Evolutionary conservation across 2,329 filamentous ascomycete species (phyloP).

Genomic region (Monilinia fructigena): DNA sequence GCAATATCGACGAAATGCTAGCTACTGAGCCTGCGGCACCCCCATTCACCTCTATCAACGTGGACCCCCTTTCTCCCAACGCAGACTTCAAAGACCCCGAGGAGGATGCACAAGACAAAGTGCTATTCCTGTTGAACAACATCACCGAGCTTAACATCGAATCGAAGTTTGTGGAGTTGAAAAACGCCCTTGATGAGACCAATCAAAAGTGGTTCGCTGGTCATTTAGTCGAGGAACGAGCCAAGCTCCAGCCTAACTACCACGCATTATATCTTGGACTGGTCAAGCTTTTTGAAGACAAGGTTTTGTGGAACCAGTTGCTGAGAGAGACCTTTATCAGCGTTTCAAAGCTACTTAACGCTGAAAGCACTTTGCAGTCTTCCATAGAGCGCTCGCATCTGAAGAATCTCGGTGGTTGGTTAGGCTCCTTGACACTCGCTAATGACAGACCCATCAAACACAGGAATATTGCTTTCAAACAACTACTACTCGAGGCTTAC

Average conservation of each 20-base stretch:
- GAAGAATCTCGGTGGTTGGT: constrained; percentile 92
- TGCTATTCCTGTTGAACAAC: constrained; percentile 95
- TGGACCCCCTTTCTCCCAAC: constrained; percentile 65
- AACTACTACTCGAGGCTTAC: constrained; percentile 88
- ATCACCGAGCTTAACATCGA: constrained; percentile 87
- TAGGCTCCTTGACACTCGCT: constrained; percentile 88
- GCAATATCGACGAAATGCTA: constrained; percentile 62
- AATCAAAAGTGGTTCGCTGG: constrained; percentile 96
- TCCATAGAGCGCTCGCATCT: constrained; percentile 81
- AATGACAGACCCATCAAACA: constrained; percentile 94
- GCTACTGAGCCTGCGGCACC: constrained; percentile 60
- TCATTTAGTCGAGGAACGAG: constrained; percentile 92
- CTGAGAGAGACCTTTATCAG: constrained; percentile 89
- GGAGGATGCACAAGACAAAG: constrained; percentile 84
- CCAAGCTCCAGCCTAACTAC: constrained; percentile 96
- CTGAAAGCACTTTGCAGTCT: constrained; percentile 80
- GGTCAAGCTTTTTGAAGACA: constrained; percentile 77
- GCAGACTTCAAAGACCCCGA: constrained; percentile 76
- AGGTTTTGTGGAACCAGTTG: constrained; percentile 80
- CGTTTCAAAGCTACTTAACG: constrained; percentile 82
- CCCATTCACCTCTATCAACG: constrained; percentile 75
- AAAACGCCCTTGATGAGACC: constrained; percentile 71
- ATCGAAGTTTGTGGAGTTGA: constrained; percentile 78
- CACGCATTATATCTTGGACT: constrained; percentile 91
- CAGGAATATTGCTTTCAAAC: constrained; percentile 95